These are phyloP conservation scores for Martiniozyma abietophila DNA, from an alignment of 805 yeast species.

Conservation along the genomic window DNA sequence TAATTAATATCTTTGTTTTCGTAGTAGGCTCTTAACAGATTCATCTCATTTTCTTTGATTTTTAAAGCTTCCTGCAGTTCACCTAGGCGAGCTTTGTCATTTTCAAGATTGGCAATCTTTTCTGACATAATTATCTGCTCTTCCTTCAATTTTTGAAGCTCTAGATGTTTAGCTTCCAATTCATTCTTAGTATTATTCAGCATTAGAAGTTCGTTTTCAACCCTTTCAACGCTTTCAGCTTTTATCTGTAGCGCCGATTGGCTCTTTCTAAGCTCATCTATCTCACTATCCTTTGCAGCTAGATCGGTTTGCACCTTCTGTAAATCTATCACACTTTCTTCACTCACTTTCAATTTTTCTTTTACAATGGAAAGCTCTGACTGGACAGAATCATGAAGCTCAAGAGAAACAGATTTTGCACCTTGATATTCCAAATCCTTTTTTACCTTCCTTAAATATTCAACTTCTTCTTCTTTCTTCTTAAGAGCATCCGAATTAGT, in stretches of 20 bases:
- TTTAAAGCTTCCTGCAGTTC: too few species aligned
- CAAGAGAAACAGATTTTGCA: constrained; percentile 9
- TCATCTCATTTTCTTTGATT: constrained; percentile 4
- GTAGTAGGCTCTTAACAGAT: neutral
- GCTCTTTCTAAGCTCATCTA: constrained; percentile 1
- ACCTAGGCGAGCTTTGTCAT: neutral
- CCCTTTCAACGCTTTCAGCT: constrained; percentile 5
- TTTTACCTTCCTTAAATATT: constrained; percentile 6
- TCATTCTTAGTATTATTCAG: constrained; percentile 7
- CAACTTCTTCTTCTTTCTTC: constrained; percentile 8
- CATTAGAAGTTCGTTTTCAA: constrained; percentile 3
- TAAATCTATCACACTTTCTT: constrained; percentile 6
- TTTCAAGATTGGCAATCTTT: constrained; percentile 3
- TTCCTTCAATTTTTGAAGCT: constrained; percentile 3
- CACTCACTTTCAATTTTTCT: constrained; percentile 3
- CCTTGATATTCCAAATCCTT: constrained; percentile 12
- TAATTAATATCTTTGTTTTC: constrained; percentile 18
- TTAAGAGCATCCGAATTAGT: constrained; percentile 3
- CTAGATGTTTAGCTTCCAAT: constrained; percentile 4
- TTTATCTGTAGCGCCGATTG: constrained; percentile 1
- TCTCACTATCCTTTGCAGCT: constrained; percentile 2
- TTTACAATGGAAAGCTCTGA: constrained; percentile 6
- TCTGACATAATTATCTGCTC: constrained; percentile 3
- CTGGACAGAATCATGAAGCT: constrained; percentile 12
- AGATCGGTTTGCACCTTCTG: constrained; percentile 4